A percentile compares a stretch with the other conserved stretches of the same genome.
Conservation (phyloP, 2,329 filamentous ascomycete genomes). For the Penicillium sp. region DNA sequence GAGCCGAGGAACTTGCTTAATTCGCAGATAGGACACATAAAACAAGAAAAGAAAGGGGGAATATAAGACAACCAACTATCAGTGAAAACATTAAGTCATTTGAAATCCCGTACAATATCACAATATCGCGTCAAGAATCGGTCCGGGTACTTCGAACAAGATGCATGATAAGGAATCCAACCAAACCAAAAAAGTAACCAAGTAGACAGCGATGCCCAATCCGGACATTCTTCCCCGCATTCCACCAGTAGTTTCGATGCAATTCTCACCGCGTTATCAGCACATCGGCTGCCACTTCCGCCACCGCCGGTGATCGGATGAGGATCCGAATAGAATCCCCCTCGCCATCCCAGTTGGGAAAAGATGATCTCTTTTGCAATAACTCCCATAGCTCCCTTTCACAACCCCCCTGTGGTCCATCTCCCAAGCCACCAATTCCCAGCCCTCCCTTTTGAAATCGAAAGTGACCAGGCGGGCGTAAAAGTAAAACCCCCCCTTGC, state of each 20-base stretch:
- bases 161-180: background rate
- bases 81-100: background rate
- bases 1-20: background rate
- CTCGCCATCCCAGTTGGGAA: too few relatives aligned
- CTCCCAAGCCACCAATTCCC: too few relatives aligned
- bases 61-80: background rate
- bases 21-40: background rate
- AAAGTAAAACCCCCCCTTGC: too few relatives aligned
- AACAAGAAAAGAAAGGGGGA: background rate
- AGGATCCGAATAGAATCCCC: background rate
- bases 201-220: conserved; percentile 8
- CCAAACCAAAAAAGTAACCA: background rate
- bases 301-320: conserved; percentile 6
- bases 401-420: too few relatives aligned
- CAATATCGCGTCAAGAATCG: background rate
- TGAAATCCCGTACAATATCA: background rate
- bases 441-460: too few relatives aligned
- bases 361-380: too few relatives aligned
- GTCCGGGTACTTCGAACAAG: background rate
- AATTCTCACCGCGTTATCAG: background rate
- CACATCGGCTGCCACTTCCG: background rate
- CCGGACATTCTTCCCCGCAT: conserved; percentile 5
- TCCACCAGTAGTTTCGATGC: background rate
- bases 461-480: too few relatives aligned
- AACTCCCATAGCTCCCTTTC: too few relatives aligned